phyloP scores from a whole-genome alignment of 129 eudicot species.

The Saposhnikovia divaricata region DNA sequence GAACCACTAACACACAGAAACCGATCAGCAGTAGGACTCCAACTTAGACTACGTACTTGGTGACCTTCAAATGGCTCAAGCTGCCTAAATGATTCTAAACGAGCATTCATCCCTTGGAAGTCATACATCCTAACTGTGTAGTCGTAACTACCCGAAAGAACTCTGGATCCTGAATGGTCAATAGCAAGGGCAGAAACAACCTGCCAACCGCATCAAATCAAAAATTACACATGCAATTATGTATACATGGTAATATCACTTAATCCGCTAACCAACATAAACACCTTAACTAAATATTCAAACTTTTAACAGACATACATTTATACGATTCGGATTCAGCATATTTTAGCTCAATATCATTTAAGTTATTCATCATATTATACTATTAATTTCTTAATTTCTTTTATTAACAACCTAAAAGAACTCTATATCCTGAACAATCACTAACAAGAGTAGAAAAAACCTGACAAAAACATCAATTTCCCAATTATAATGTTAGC shows the following conservation, averaged over 20 bases:
- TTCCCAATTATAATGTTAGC: neutral
- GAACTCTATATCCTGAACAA: conserved; percentile 82
- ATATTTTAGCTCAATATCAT: neutral
- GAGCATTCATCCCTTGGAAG: conserved; percentile 99
- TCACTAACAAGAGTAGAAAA: conserved; percentile 89
- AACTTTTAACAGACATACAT: neutral
- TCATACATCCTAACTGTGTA: conserved; percentile 96
- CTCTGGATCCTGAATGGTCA: conserved; percentile 91
- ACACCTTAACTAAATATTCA: neutral
- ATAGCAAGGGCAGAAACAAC: conserved; percentile 92
- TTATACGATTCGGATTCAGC: neutral
- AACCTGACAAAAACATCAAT: conserved; percentile 32
- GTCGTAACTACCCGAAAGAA: conserved; percentile 93
- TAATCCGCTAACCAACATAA: neutral
- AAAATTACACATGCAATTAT: neutral
- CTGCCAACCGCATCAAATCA: conserved; percentile 30
- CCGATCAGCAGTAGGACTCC: conserved; percentile 90
- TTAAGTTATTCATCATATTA: too few species aligned
- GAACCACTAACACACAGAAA: conserved; percentile 97
- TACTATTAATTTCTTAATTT: neutral
- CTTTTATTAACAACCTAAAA: conserved; percentile 56
- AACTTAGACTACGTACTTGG: conserved; percentile 93
- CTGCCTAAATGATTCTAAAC: conserved; percentile 87
- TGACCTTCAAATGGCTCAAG: conserved; percentile 98
- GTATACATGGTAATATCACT: neutral